phyloP scores from a whole-genome alignment of 2,329 filamentous ascomycete genomes.

The Fusarium sp. region DNA sequence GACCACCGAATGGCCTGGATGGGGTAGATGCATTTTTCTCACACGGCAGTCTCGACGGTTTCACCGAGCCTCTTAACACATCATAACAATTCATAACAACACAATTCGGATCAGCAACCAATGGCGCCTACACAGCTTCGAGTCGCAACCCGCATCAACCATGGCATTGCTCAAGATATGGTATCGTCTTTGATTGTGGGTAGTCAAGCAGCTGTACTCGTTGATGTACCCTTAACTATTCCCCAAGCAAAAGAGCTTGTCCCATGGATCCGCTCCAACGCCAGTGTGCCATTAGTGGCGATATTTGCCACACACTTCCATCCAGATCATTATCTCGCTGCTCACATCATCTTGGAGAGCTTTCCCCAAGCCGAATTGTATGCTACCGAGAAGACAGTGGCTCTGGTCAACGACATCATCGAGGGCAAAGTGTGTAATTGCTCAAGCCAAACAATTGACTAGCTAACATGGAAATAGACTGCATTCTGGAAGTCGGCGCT shows the following conservation, averaged over 20 bases:
- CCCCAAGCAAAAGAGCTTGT: neutral
- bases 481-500: neutral
- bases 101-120: fast-evolving
- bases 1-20: neutral
- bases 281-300: neutral
- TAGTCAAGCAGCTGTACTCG: neutral
- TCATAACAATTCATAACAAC: fast-evolving
- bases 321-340: neutral
- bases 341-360: neutral
- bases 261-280: neutral
- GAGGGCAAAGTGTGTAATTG: neutral
- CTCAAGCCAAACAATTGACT: neutral
- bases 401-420: neutral
- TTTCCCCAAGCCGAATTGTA: neutral
- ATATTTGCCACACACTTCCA: neutral
- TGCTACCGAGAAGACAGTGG: neutral
- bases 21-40: neutral
- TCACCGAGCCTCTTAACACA: fast-evolving
- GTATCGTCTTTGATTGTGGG: neutral
- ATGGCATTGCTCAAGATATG: neutral
- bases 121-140: neutral
- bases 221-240: neutral
- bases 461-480: neutral
- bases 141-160: neutral
- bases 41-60: neutral